phyloP scores from a whole-genome alignment of 306 rosid species.

The Castanopsis chinensis region DNA sequence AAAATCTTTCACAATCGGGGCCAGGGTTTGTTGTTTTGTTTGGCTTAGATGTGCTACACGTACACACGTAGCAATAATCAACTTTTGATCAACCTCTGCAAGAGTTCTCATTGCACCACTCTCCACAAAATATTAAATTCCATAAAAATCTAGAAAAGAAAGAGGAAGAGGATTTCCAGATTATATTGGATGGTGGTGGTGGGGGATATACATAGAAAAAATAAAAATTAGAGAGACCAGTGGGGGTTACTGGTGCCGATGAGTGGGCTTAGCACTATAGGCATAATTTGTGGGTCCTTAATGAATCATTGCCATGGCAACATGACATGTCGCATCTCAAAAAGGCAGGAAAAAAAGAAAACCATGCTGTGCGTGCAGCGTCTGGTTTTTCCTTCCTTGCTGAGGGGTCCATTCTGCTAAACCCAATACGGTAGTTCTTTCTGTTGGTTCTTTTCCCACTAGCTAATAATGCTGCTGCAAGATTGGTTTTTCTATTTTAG shows the following conservation, averaged over 20 bases:
- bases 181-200: slow-evolving; percentile 6
- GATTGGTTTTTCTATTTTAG: slow-evolving; percentile 16
- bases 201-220: neutral
- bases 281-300: slow-evolving; percentile 50
- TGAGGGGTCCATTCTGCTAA: slow-evolving; percentile 23
- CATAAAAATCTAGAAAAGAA: slow-evolving; percentile 25
- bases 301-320: slow-evolving; percentile 50
- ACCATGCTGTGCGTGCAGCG: slow-evolving; percentile 8
- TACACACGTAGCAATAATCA: neutral
- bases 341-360: neutral
- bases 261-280: slow-evolving; percentile 61
- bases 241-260: slow-evolving; percentile 43
- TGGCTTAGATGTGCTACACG: neutral
- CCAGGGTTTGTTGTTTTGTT: too few species aligned
- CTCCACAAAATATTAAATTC: neutral
- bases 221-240: slow-evolving; percentile 17
- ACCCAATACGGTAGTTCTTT: slow-evolving; percentile 34
- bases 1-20: too few species aligned
- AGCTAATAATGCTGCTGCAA: neutral
- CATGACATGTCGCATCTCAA: slow-evolving; percentile 37
- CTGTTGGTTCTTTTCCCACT: slow-evolving; percentile 31
- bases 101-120: slow-evolving; percentile 3
- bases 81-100: slow-evolving; percentile 6
- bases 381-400: slow-evolving; percentile 26
- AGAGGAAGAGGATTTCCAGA: slow-evolving; percentile 8